A percentile compares a stretch with the other conserved stretches of the same genome.
Evolutionary conservation across 345 rosid genomes (phyloP).

Genomic region (Syzygium grande): DNA sequence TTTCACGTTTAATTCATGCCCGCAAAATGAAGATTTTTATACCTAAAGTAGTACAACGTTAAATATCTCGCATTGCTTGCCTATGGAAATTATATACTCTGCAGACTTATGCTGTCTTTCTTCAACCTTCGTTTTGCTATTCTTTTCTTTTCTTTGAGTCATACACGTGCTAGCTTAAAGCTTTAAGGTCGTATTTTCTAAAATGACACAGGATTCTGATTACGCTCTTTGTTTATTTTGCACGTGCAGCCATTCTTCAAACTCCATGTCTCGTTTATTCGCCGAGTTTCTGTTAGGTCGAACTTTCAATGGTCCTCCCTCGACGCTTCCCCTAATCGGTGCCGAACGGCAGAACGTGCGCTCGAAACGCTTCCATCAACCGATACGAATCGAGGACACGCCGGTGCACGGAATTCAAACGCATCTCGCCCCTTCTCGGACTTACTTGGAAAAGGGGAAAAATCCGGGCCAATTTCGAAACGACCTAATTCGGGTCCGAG

Average conservation of each 20-base stretch:
- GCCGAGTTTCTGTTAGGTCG: not conserved
- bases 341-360: fast-evolving
- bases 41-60: not conserved
- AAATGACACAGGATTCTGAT: fast-evolving
- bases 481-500: not conserved
- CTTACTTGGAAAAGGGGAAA: too few species aligned
- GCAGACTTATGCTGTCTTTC: fast-evolving
- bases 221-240: too few species aligned
- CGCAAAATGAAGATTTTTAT: fast-evolving
- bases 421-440: too few species aligned
- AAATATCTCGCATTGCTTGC: not conserved
- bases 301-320: not conserved
- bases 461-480: not conserved
- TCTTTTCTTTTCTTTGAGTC: not conserved
- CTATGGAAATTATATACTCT: fast-evolving
- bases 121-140: fast-evolving
- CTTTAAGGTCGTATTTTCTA: too few species aligned
- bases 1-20: not conserved
- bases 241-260: too few species aligned
- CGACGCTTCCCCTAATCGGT: not conserved
- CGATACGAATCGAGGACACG: too few species aligned
- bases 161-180: not conserved
- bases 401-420: too few species aligned
- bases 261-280: not conserved
- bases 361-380: not conserved